phyloP scores from a whole-genome alignment of 345 rosid species.

The Eucalyptus virginea region DNA sequence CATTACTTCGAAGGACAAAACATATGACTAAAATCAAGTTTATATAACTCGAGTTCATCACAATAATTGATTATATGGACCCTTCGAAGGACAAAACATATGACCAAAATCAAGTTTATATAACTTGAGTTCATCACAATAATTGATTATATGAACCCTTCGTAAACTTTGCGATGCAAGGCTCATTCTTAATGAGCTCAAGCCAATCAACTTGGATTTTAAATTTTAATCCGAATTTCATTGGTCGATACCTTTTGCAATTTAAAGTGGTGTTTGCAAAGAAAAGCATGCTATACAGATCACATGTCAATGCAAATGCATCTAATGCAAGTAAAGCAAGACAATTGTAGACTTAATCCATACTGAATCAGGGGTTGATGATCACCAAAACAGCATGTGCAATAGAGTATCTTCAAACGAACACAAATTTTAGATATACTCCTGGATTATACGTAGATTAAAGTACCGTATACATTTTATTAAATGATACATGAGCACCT shows the following conservation, averaged over 20 bases:
- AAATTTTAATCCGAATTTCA: not conserved
- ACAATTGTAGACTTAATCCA: not conserved
- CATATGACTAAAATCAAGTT: not conserved
- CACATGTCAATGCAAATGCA: not conserved
- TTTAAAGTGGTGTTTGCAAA: not conserved
- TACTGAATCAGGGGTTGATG: not conserved
- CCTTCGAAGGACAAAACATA: no score
- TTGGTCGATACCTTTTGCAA: not conserved
- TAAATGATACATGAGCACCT: not conserved
- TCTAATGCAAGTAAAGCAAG: not conserved
- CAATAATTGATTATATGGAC: not conserved
- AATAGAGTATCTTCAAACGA: not conserved
- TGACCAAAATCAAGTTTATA: not conserved
- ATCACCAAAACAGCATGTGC: not conserved
- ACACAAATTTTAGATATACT: not conserved
- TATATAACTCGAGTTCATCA: not conserved
- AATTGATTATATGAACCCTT: not conserved
- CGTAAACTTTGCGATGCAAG: not conserved
- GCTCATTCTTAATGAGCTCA: not conserved
- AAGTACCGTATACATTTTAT: not conserved
- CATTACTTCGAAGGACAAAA: not conserved
- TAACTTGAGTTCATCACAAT: not conserved
- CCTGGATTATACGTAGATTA: not conserved
- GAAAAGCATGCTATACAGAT: not conserved
- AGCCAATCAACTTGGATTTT: not conserved